Evolutionary conservation across 1,139 yeast species (phyloP), one percentile per base, ranked within the genome.

Genomic region (Debaryomycetaceae sp.): DNA sequence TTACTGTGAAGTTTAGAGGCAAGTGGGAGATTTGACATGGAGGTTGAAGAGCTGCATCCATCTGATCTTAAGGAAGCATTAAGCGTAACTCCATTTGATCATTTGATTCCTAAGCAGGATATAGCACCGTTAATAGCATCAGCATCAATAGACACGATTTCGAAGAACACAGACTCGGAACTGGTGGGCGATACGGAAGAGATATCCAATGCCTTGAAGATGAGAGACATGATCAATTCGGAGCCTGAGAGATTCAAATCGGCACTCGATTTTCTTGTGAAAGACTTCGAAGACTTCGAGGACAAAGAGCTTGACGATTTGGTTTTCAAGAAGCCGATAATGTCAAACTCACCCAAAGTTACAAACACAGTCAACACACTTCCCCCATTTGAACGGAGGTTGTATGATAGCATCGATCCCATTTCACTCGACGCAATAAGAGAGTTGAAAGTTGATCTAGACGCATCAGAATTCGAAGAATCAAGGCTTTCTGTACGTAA

Each of bases 101-200:
- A 64, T 44, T 51, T 67, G 13, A 47, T 67, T 11, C 72, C 72
- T 6, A 60, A 55, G 23, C 70, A 65, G 41, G 62, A 56, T 29
- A 33, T 65, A 6, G 62, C 62, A 2, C 59, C 66, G 1, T 46
- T 62, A 17, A 45, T 62, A 33, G 44, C 57, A 1, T 40, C 58
- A 6, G 39, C 40, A 13, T 35, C 39, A 8, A 42, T 49, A 4
- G 54, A 46, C 13, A 37, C 48, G 2, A 37, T 42, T 29, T 36
- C 40, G 6, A 43, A 47, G 37, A 42, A 38, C 13, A 27, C 37
- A 6, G 44, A 38, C 23, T 29, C 34, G 6, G 42, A 4, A 14
- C 5, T n/a, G 13, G 37, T 27, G 17, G 22, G 29, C 5, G 46
- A 34, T 6, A 20, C 37, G 17, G 35, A 36, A 22, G 42, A 41